Conservation (phyloP, 2,329 filamentous ascomycete genomes). For the Aureobasidium sp. region DNA sequence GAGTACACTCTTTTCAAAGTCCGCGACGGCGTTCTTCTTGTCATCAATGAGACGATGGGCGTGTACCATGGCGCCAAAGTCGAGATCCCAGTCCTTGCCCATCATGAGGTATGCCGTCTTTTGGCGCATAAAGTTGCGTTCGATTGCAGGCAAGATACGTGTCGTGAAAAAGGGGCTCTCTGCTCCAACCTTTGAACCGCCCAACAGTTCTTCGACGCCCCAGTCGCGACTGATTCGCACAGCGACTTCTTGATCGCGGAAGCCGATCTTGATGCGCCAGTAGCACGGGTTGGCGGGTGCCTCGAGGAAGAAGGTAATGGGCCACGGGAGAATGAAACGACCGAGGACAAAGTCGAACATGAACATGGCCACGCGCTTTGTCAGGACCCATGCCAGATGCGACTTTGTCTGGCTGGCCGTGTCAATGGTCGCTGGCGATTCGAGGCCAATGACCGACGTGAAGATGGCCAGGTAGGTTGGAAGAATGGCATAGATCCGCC, state of each 20-base stretch:
- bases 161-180: conserved; percentile 52
- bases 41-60: conserved; percentile 64
- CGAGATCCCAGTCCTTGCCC: conserved; percentile 78
- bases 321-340: conserved; percentile 41
- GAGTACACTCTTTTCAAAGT: conserved; percentile 64
- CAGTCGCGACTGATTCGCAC: conserved; percentile 71
- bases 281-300: conserved; percentile 56
- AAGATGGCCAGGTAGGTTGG: conserved; percentile 68
- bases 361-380: conserved; percentile 58
- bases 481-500: conserved; percentile 60
- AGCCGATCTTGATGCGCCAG: conserved; percentile 72
- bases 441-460: conserved; percentile 56
- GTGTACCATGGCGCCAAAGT: conserved; percentile 72
- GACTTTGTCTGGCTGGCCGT: conserved; percentile 50
- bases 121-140: conserved; percentile 56
- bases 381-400: conserved; percentile 51
- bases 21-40: conserved; percentile 54
- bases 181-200: conserved; percentile 47
- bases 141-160: conserved; percentile 61
- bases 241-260: conserved; percentile 72
- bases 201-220: conserved; percentile 53
- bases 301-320: conserved; percentile 50
- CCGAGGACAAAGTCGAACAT: conserved; percentile 61
- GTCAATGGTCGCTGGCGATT: conserved; percentile 61
- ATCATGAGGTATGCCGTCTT: conserved; percentile 88